Evolutionary conservation across 75 land plant species (phyloP).

Genomic region (Gnetum montanum): DNA sequence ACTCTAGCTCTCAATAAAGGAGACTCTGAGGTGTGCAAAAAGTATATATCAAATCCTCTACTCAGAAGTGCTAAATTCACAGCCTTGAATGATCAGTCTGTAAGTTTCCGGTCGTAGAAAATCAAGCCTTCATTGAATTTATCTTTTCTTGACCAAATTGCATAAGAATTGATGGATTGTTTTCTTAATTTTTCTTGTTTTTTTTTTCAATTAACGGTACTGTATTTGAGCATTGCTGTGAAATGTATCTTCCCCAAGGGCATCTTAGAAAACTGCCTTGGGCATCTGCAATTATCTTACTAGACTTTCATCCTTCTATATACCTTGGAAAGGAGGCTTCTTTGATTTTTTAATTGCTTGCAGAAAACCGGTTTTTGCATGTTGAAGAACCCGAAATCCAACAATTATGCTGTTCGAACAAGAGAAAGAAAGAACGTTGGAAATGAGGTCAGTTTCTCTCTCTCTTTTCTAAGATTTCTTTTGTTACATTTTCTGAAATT

Average conservation of each 20-base stretch:
- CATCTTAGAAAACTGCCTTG: background rate
- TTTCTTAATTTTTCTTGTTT: background rate
- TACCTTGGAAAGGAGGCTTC: background rate
- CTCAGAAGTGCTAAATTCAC: background rate
- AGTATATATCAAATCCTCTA: constrained; percentile 12
- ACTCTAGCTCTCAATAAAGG: background rate
- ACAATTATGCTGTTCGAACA: background rate
- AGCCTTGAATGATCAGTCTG: background rate
- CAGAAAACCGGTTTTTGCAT: background rate
- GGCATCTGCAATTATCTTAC: background rate
- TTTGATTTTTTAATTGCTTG: background rate
- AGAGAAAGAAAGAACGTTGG: background rate
- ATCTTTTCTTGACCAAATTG: background rate
- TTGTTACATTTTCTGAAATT: background rate
- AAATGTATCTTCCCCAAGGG: background rate
- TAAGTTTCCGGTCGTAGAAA: background rate
- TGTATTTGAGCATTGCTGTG: no score
- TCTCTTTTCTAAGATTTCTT: constrained; percentile 1
- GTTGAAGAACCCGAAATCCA: background rate
- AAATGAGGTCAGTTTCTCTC: background rate
- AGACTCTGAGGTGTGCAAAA: background rate
- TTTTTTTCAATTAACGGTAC: background rate
- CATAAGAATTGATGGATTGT: no score
- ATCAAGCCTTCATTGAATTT: background rate
- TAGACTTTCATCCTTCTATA: background rate